Percentiles rank a stretch among this genome's conserved stretches.
Conservation (phyloP, 1,139 yeast genomes). For the Torulaspora globosa region DNA sequence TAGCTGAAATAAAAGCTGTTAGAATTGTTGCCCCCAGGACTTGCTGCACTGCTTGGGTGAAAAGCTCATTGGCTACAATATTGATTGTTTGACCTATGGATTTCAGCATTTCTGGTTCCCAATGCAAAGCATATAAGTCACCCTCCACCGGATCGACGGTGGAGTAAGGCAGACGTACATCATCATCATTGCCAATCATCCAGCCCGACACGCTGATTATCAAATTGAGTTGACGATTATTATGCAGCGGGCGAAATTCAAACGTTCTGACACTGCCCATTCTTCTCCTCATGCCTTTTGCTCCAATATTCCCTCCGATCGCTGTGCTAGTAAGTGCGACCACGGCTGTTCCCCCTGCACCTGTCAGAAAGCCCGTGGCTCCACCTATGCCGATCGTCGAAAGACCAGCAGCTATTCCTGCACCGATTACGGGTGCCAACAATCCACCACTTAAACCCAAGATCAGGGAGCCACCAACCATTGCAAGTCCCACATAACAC, state of each 20-base stretch:
- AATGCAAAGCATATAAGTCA: conserved; percentile 79
- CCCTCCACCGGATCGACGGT: conserved; percentile 98
- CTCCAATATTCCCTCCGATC: conserved; percentile 86
- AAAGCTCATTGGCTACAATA: conserved; percentile 88
- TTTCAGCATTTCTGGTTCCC: conserved; percentile 98
- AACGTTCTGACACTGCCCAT: conserved; percentile 91
- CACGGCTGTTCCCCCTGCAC: conserved; percentile 93
- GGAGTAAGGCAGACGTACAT: conserved; percentile 91
- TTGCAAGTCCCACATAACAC: conserved; percentile 90
- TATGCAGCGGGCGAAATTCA: conserved; percentile 88
- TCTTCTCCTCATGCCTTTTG: conserved; percentile 77
- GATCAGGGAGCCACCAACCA: conserved; percentile 94
- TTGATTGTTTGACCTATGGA: conserved; percentile 95
- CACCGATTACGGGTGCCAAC: conserved; percentile 96
- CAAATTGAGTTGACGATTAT: conserved; percentile 80
- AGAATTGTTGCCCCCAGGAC: conserved; percentile 88
- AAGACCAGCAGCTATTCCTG: conserved; percentile 95
- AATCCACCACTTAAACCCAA: conserved; percentile 93
- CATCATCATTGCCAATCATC: conserved; percentile 96
- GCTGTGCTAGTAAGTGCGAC: conserved; percentile 91
- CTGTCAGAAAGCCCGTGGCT: conserved; percentile 86
- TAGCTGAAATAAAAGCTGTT: conserved; percentile 92
- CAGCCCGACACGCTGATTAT: conserved; percentile 95
- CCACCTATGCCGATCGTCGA: conserved; percentile 94
- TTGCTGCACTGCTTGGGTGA: conserved; percentile 91